These are phyloP conservation scores for Quercus mongolica DNA, from an alignment of 306 rosid genomes.

Conservation along the genomic window DNA sequence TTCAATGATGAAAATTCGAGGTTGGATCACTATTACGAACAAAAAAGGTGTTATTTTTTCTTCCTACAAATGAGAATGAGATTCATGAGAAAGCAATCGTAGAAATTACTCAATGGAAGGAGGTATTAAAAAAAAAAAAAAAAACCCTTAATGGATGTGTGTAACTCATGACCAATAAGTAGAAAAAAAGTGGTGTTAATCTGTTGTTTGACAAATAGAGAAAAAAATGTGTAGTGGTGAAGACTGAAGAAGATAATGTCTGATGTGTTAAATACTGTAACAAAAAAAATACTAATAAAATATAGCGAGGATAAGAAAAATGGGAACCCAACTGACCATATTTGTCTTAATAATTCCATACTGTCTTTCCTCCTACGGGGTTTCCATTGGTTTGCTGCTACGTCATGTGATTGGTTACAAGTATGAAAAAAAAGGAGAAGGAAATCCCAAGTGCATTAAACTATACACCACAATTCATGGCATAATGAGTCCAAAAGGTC, in stretches of 20 bases:
- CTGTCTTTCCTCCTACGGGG: background rate
- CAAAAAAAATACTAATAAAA: background rate
- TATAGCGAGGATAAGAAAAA: slow-evolving; percentile 14
- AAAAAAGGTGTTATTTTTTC: too few species aligned
- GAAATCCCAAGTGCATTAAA: background rate
- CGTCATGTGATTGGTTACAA: slow-evolving; percentile 29
- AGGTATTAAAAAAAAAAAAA: too few species aligned
- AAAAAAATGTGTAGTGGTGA: background rate
- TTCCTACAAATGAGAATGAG: too few species aligned
- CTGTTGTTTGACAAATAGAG: background rate
- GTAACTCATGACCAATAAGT: too few species aligned
- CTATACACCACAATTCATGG: slow-evolving; percentile 15
- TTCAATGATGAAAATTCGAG: too few species aligned
- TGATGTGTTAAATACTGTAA: background rate
- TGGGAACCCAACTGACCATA: slow-evolving; percentile 14
- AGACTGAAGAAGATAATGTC: slow-evolving; percentile 5
- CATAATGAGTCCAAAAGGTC: slow-evolving; percentile 16
- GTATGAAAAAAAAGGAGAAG: background rate
- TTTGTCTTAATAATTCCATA: slow-evolving; percentile 16
- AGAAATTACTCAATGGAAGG: too few species aligned
- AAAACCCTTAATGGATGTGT: too few species aligned
- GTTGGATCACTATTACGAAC: too few species aligned
- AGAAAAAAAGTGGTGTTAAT: background rate
- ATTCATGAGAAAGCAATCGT: too few species aligned
- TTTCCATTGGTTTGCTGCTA: slow-evolving; percentile 7